Percentiles rank a stretch among this genome's conserved stretches.
These are phyloP conservation scores for Castanea mollissima DNA, from an alignment of 306 rosid species.

Conservation along the genomic window DNA sequence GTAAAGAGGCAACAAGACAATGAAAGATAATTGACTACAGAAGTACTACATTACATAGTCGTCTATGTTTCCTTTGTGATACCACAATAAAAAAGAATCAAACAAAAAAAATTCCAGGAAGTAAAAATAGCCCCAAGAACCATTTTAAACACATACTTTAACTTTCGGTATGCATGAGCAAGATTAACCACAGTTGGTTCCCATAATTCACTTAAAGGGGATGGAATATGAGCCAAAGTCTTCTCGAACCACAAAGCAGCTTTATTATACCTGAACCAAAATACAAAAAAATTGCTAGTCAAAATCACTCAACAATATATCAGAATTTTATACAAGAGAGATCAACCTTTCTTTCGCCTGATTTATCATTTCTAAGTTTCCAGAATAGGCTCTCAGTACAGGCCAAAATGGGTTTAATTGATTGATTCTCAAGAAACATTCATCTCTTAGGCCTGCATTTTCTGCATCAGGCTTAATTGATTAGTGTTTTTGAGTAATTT, in stretches of 20 bases:
- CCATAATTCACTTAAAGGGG: constrained; percentile 85
- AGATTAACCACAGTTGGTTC: constrained; percentile 91
- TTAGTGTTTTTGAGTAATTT: neutral
- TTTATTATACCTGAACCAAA: constrained; percentile 65
- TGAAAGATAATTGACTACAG: neutral
- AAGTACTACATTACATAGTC: neutral
- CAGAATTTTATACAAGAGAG: too few species aligned
- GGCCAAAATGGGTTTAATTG: neutral
- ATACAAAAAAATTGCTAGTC: constrained; percentile 26
- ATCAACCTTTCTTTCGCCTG: too few species aligned
- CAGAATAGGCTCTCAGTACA: neutral
- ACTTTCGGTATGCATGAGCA: constrained; percentile 88
- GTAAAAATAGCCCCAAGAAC: constrained; percentile 2
- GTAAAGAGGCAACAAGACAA: neutral
- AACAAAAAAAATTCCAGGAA: constrained; percentile 10
- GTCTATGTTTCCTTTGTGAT: neutral
- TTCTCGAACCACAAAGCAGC: constrained; percentile 91
- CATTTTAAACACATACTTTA: constrained; percentile 60
- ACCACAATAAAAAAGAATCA: neutral
- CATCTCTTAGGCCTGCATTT: neutral
- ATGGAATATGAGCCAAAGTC: constrained; percentile 75
- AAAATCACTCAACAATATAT: constrained; percentile 5
- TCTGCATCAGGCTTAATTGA: neutral
- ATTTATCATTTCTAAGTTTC: too few species aligned
- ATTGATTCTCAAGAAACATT: neutral